These are phyloP conservation scores for Candida coquimbonensis DNA, from an alignment of 805 yeast species.

Conservation along the genomic window DNA sequence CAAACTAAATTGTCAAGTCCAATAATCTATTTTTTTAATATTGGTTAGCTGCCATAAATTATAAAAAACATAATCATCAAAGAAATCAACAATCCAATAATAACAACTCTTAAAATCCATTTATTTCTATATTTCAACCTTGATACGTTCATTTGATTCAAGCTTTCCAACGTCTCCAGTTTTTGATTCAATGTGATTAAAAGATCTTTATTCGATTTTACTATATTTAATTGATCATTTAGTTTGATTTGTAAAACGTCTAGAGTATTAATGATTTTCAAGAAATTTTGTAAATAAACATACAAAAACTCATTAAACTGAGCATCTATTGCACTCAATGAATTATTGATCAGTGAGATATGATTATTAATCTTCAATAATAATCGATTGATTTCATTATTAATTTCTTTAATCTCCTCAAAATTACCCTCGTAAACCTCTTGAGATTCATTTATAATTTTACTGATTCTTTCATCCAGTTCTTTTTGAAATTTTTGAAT, in stretches of 20 bases:
- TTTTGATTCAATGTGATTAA: neutral
- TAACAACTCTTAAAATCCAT: neutral
- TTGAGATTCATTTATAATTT: slow-evolving; percentile 1
- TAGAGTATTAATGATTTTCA: neutral
- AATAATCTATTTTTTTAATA: too few species aligned
- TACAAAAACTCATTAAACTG: neutral
- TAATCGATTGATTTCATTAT: neutral
- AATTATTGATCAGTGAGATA: neutral
- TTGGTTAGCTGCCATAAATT: too few species aligned
- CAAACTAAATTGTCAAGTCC: too few species aligned
- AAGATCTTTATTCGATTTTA: neutral
- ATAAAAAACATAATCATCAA: neutral
- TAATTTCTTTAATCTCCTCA: neutral
- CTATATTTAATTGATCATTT: neutral
- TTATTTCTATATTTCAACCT: neutral
- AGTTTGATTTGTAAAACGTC: slow-evolving; percentile 1
- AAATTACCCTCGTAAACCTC: neutral
- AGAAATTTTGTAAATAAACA: slow-evolving; percentile 1
- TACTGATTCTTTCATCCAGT: neutral
- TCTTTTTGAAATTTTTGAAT: neutral
- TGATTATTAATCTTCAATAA: neutral
- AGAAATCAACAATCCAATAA: neutral
- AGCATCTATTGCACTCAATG: neutral
- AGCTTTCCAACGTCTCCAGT: neutral
- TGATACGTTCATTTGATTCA: neutral